Conservation (phyloP, 768 basidiomycete species). For the Trametes cinnabarina region DNA sequence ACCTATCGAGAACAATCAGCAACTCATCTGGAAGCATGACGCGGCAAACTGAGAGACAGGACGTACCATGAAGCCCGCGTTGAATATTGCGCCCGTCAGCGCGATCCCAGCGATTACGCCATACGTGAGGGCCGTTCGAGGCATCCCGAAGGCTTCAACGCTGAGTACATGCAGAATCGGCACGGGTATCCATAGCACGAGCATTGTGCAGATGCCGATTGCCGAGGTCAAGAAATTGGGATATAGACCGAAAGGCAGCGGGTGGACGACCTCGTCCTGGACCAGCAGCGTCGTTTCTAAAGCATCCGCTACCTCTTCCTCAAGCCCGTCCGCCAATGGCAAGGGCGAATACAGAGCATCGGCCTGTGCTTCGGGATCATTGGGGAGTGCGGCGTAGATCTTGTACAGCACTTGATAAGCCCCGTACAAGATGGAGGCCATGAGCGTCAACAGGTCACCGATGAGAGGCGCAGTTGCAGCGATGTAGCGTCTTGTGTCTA, state of each 20-base stretch:
- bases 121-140: slow-evolving; percentile 45
- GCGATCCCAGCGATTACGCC: slow-evolving; percentile 67
- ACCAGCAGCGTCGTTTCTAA: slow-evolving; percentile 11
- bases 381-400: slow-evolving; percentile 67
- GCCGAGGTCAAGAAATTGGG: slow-evolving; percentile 77
- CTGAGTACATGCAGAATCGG: slow-evolving; percentile 67
- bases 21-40: background rate
- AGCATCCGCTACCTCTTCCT: slow-evolving; percentile 23
- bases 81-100: slow-evolving; percentile 71
- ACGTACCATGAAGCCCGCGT: slow-evolving; percentile 81
- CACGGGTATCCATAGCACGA: slow-evolving; percentile 75
- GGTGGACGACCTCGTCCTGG: slow-evolving; percentile 40
- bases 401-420: slow-evolving; percentile 87
- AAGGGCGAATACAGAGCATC: slow-evolving; percentile 47
- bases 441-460: slow-evolving; percentile 72
- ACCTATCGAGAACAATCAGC: slow-evolving; percentile 43
- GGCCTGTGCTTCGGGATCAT: slow-evolving; percentile 51
- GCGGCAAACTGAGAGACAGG: background rate
- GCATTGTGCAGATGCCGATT: slow-evolving; percentile 77
- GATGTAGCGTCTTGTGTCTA: background rate
- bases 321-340: slow-evolving; percentile 34
- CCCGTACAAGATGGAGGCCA: slow-evolving; percentile 70
- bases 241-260: slow-evolving; percentile 81
- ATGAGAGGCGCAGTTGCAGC: slow-evolving; percentile 51
- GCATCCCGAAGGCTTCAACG: slow-evolving; percentile 66